Evolutionary conservation across 306 rosid species (phyloP), one percentile per base, ranked within the genome.

Genomic region (Pueraria montana): DNA sequence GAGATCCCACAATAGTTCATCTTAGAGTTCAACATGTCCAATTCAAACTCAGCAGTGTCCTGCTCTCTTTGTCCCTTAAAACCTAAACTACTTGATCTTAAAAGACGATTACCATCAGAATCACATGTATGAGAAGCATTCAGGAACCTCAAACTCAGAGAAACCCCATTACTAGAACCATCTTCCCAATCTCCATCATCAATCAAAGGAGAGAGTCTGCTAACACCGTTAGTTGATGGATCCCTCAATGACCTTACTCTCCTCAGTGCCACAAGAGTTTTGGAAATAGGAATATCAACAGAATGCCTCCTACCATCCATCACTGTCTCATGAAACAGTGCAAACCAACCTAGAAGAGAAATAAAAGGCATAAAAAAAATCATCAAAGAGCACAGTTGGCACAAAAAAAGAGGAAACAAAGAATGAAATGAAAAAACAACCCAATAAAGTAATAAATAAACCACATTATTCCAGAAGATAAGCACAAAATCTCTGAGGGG

Each of bases 181-280:
- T 81, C 88, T 40, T 89, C 94, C 98, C 98, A 94, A 38, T 90
- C 89, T n/a, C 68, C 89, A 86, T 88, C 82, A 32, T 94, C 97
- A 84, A 86, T 76, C 71, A 84, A 84, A 50, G 94, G 79, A 58
- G 94, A 86, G 83, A 91, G 92, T 56, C 86, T 92, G 86, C 86
- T 88, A 79, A 87, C 86, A 46, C 91, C 90, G 70, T 86, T 86
- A 23, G 98, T 93, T 6, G 97, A 90, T 5, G 98, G 98, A 89
- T 94, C 98, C 83, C 97, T 94, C 78, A 94, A 77, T 82, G 98
- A 94, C 90, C 92, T 89, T 68, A 94, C 96, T 77, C 97, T 92
- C 91, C 96, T 84, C 80, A 94, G 64, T 34, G 93, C 94, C 5
- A 88, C 91, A 4, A 94, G 93, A 77, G 98, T 84, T 65, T 88